Evolutionary conservation across 495 filamentous ascomycete species (phyloP).

Genomic region (Aspergillus kassunensis): DNA sequence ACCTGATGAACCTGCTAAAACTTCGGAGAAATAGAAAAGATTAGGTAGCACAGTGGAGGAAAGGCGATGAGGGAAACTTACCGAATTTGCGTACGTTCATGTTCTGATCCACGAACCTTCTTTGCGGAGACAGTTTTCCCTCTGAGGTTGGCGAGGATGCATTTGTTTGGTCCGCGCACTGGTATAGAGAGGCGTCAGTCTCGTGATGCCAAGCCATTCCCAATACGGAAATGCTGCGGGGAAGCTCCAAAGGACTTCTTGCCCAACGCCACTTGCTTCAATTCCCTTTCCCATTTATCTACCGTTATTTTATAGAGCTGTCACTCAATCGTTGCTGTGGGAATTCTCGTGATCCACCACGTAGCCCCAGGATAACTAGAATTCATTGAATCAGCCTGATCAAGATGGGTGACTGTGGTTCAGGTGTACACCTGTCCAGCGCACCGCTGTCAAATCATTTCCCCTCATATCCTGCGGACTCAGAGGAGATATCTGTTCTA

Average conservation of each 20-base stretch:
- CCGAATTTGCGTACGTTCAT: too few species aligned
- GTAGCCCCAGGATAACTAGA: neutral
- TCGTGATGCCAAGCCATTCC: slow-evolving; percentile 9
- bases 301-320: too few species aligned
- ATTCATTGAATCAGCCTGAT: neutral
- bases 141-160: too few species aligned
- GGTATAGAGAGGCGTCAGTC: neutral
- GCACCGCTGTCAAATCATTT: slow-evolving; percentile 16
- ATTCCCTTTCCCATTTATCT: too few species aligned
- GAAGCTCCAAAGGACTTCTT: neutral
- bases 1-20: too few species aligned
- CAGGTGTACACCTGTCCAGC: slow-evolving; percentile 16
- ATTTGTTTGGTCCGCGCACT: too few species aligned
- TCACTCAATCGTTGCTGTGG: neutral
- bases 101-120: too few species aligned
- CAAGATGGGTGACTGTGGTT: slow-evolving; percentile 41
- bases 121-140: too few species aligned
- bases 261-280: slow-evolving; percentile 1
- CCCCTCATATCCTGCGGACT: slow-evolving; percentile 12
- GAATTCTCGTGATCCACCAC: neutral
- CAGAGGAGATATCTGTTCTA: slow-evolving; percentile 58
- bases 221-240: slow-evolving; percentile 6
- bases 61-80: too few species aligned
- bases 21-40: too few species aligned
- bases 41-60: too few species aligned